A percentile compares a stretch with the other conserved stretches of the same genome.
These are phyloP conservation scores for Phytophthora idaei DNA, from an alignment of 352 stramenopile species.

Conservation along the genomic window DNA sequence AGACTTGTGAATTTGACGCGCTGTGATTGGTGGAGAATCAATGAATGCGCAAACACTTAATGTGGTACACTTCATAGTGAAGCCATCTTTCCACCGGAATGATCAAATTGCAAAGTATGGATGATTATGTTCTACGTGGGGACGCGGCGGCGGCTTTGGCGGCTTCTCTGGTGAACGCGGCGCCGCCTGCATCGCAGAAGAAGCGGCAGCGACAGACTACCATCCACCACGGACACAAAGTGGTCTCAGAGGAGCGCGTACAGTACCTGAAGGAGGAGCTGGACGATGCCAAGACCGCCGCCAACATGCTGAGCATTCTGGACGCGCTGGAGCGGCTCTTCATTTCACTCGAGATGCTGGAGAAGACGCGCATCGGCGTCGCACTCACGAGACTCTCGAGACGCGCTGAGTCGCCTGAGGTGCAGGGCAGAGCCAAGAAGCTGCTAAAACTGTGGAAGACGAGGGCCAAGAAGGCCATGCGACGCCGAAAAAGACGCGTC, in stretches of 20 bases:
- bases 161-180: slow-evolving; percentile 15
- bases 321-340: slow-evolving; percentile 68
- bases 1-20: not conserved
- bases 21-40: slow-evolving; percentile 10
- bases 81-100: slow-evolving; percentile 9
- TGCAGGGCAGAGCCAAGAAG: slow-evolving; percentile 43
- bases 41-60: slow-evolving; percentile 30
- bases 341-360: slow-evolving; percentile 82
- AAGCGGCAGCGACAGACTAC: slow-evolving; percentile 64
- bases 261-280: slow-evolving; percentile 72
- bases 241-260: slow-evolving; percentile 71
- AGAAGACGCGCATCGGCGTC: slow-evolving; percentile 66
- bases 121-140: slow-evolving; percentile 66
- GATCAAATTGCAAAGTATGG: slow-evolving; percentile 36
- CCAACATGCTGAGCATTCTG: slow-evolving; percentile 55
- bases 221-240: slow-evolving; percentile 73
- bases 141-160: slow-evolving; percentile 44
- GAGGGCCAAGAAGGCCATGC: slow-evolving; percentile 71
- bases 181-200: slow-evolving; percentile 13
- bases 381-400: slow-evolving; percentile 42
- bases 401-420: slow-evolving; percentile 39
- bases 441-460: slow-evolving; percentile 71
- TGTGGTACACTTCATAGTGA: slow-evolving; percentile 3
- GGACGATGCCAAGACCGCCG: slow-evolving; percentile 52
- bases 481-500: slow-evolving; percentile 56